A percentile compares a stretch with the other conserved stretches of the same genome.
These are phyloP conservation scores for Colletotrichum camelliae DNA, from an alignment of 2,329 filamentous ascomycete genomes.

Conservation along the genomic window DNA sequence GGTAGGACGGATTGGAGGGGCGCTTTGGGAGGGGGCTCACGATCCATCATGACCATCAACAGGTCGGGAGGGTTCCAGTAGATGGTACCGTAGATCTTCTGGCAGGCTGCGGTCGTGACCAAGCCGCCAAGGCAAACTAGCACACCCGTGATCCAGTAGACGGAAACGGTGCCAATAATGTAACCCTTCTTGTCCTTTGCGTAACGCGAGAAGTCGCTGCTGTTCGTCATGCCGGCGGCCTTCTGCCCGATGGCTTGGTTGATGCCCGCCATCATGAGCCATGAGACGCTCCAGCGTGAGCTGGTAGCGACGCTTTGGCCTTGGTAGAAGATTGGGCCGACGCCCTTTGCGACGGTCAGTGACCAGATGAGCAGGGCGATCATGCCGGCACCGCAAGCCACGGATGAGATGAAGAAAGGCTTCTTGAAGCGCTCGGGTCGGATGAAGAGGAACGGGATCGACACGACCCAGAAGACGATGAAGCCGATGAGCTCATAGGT, in stretches of 20 bases:
- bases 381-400: slow-evolving; percentile 50
- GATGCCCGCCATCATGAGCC: slow-evolving; percentile 40
- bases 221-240: slow-evolving; percentile 41
- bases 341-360: slow-evolving; percentile 44
- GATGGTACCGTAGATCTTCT: slow-evolving; percentile 36
- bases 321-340: slow-evolving; percentile 45
- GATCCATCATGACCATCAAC: slow-evolving; percentile 34
- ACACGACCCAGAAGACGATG: slow-evolving; percentile 56
- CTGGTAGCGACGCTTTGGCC: background rate
- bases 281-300: slow-evolving; percentile 34
- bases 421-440: slow-evolving; percentile 52
- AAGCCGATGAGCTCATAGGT: slow-evolving; percentile 52
- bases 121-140: slow-evolving; percentile 41
- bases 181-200: slow-evolving; percentile 34
- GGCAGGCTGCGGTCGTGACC: slow-evolving; percentile 42
- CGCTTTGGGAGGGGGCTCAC: background rate
- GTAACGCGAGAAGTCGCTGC: slow-evolving; percentile 42
- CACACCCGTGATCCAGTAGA: slow-evolving; percentile 39
- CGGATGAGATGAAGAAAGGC: slow-evolving; percentile 47
- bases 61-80: slow-evolving; percentile 43
- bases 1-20: accelerated
- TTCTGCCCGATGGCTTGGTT: slow-evolving; percentile 41
- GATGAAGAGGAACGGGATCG: slow-evolving; percentile 51
- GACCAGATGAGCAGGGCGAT: slow-evolving; percentile 53
- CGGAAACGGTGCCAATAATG: slow-evolving; percentile 38